Percentiles rank a stretch among this genome's conserved stretches.
Conservation (phyloP, 1,284 basidiomycete genomes). For the Sutorius eximius region DNA sequence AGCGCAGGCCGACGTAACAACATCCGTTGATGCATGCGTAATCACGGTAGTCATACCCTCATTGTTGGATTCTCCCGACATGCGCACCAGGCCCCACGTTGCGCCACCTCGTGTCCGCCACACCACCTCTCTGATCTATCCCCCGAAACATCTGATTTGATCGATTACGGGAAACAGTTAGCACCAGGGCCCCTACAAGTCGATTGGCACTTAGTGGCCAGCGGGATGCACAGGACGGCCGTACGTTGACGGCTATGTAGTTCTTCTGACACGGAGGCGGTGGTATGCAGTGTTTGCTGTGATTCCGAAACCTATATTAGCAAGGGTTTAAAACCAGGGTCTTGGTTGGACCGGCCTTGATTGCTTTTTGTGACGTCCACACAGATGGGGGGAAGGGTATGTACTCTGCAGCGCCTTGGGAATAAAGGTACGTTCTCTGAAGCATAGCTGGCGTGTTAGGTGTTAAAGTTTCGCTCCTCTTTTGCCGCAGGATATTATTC, state of each 20-base stretch:
- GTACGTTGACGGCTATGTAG: neutral
- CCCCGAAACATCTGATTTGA: neutral
- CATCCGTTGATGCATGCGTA: no score
- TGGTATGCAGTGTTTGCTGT: conserved; percentile 24
- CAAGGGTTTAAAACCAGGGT: neutral
- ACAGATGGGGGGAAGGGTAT: neutral
- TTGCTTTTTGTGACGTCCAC: neutral
- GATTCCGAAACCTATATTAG: neutral
- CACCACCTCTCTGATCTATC: neutral
- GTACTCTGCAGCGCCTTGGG: neutral
- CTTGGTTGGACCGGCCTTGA: neutral
- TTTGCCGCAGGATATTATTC: neutral
- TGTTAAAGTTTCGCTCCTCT: neutral
- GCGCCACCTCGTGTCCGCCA: conserved; percentile 1
- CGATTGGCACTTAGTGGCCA: conserved; percentile 1
- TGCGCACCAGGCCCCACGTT: neutral
- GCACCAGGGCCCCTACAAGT: neutral
- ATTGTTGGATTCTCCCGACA: neutral
- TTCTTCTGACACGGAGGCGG: conserved; percentile 1
- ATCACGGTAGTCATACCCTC: neutral
- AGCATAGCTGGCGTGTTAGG: neutral
- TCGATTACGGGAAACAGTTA: neutral
- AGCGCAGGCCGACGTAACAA: neutral
- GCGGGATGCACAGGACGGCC: neutral
- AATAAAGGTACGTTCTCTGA: conserved; percentile 5